These are phyloP conservation scores for Trametes meyenii DNA, from an alignment of 768 basidiomycete genomes.

Conservation along the genomic window DNA sequence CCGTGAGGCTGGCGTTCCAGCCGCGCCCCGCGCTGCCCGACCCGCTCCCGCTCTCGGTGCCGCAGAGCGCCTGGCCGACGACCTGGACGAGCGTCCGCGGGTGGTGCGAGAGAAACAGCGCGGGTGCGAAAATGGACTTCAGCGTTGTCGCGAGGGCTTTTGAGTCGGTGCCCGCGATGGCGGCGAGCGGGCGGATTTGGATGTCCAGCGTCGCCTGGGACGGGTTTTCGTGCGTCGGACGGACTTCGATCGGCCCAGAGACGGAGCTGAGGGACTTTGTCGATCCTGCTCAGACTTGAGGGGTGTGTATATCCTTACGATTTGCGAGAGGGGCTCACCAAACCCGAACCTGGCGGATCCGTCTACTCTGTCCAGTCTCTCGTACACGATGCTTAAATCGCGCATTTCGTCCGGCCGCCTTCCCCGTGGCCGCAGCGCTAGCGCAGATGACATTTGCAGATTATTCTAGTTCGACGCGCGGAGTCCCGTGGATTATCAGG, in stretches of 20 bases:
- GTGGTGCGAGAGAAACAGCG: constrained; percentile 62
- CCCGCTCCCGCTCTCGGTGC: constrained; percentile 29
- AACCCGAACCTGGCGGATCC: constrained; percentile 76
- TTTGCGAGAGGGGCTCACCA: constrained; percentile 41
- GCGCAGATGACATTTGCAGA: constrained; percentile 2
- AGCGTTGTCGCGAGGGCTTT: constrained; percentile 60
- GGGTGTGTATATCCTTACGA: neutral
- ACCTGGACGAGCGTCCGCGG: constrained; percentile 79
- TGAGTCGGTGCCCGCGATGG: constrained; percentile 69
- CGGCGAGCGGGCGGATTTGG: constrained; percentile 65
- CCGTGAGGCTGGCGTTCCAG: constrained; percentile 50
- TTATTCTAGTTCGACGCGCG: neutral
- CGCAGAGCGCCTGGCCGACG: constrained; percentile 65
- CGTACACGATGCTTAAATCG: constrained; percentile 50
- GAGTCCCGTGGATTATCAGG: too few relatives aligned
- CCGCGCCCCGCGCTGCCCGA: constrained; percentile 28
- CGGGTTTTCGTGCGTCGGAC: constrained; percentile 68
- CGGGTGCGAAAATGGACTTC: constrained; percentile 58
- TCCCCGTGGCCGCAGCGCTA: constrained; percentile 36
- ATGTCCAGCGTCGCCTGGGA: constrained; percentile 79
- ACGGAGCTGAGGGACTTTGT: constrained; percentile 64
- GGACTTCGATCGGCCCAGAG: constrained; percentile 81
- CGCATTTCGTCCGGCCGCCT: constrained; percentile 41
- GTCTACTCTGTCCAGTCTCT: constrained; percentile 70
- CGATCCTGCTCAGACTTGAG: constrained; percentile 35